These are phyloP conservation scores for Sclerotinia spermophila DNA, from an alignment of 2,329 filamentous ascomycete genomes.

Conservation along the genomic window DNA sequence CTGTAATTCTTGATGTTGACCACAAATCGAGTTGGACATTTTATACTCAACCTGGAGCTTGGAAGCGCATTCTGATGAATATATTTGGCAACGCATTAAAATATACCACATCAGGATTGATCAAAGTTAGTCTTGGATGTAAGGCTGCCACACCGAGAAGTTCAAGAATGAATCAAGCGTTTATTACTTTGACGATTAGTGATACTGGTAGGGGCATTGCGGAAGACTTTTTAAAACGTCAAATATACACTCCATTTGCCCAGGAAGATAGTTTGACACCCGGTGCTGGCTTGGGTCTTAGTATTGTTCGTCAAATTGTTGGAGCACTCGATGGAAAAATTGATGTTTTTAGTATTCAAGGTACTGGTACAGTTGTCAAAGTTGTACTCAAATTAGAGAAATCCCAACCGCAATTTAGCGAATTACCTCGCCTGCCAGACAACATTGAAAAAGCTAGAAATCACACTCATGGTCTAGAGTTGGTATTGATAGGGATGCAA, in stretches of 20 bases:
- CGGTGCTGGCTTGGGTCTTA: conserved; percentile 60
- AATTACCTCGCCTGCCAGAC: conserved; percentile 40
- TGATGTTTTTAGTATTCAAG: conserved; percentile 50
- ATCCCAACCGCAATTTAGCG: not conserved
- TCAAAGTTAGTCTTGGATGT: conserved; percentile 43
- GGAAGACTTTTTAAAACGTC: conserved; percentile 56
- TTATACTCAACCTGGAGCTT: conserved; percentile 30
- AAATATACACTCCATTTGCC: conserved; percentile 52
- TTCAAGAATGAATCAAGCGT: conserved; percentile 20
- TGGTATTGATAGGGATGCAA: conserved; percentile 25
- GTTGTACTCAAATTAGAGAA: conserved; percentile 17
- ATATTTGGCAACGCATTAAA: conserved; percentile 60
- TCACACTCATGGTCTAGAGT: conserved; percentile 10
- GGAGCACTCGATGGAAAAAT: conserved; percentile 56
- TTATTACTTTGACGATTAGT: conserved; percentile 45
- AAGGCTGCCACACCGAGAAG: conserved; percentile 28
- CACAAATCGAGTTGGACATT: conserved; percentile 38
- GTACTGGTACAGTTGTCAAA: conserved; percentile 52
- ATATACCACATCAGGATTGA: conserved; percentile 52
- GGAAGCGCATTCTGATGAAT: conserved; percentile 52
- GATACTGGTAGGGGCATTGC: conserved; percentile 65
- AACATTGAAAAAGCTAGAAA: conserved; percentile 5
- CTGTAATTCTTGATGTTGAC: conserved; percentile 44
- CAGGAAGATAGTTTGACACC: conserved; percentile 54
- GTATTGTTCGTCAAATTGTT: conserved; percentile 62